Evolutionary conservation across 1,284 basidiomycete genomes (phyloP).

Genomic region (Lignosus rhinocerotis): DNA sequence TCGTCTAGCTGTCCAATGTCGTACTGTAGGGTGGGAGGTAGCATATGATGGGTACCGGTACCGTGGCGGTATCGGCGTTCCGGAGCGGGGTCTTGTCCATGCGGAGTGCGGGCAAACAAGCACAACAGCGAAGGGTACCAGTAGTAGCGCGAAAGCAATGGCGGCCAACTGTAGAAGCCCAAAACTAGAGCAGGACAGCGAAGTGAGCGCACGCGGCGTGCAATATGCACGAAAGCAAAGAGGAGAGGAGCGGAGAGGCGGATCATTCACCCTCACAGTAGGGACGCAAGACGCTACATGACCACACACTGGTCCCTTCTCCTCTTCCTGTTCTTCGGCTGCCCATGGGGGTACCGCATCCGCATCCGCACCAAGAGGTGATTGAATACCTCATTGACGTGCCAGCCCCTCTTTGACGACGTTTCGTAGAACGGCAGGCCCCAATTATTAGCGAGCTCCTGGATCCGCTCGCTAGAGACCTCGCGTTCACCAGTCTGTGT

Average conservation of each 20-base stretch:
- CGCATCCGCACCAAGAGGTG: slow-evolving; percentile 79
- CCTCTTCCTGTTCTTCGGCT: slow-evolving; percentile 31
- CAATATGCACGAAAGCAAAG: not conserved
- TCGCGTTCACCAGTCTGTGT: slow-evolving; percentile 69
- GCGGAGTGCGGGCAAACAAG: not conserved
- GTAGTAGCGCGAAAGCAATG: not conserved
- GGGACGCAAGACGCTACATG: slow-evolving; percentile 46
- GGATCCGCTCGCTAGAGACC: slow-evolving; percentile 67
- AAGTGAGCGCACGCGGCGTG: not conserved
- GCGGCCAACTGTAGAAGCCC: not conserved
- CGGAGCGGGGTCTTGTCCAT: not conserved
- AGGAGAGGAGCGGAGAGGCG: not conserved
- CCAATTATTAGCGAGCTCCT: slow-evolving; percentile 68
- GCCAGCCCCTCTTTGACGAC: slow-evolving; percentile 80
- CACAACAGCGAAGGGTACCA: not conserved
- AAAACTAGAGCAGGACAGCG: not conserved
- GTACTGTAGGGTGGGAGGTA: not conserved
- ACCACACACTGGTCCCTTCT: slow-evolving; percentile 46
- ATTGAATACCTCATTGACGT: slow-evolving; percentile 77
- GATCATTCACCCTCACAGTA: not conserved
- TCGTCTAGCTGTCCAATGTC: not conserved
- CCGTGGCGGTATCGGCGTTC: not conserved
- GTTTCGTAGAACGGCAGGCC: slow-evolving; percentile 83
- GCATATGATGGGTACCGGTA: not conserved
- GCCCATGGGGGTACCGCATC: slow-evolving; percentile 54